Evolutionary conservation across 495 filamentous ascomycete species (phyloP).

Genomic region (Rusavskia elegans): DNA sequence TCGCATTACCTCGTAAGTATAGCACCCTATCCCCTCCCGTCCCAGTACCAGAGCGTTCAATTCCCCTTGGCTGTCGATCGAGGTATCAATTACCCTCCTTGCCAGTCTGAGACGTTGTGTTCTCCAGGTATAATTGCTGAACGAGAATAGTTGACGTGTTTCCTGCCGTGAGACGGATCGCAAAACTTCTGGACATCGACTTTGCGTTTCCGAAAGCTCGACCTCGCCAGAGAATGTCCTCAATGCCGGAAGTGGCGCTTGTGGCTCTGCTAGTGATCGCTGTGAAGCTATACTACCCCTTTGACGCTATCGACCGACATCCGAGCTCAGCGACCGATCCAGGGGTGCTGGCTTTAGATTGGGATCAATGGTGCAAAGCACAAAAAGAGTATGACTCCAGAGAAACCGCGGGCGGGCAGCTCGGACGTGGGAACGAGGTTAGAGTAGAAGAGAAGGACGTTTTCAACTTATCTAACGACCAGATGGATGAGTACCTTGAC

Average conservation of each 20-base stretch:
- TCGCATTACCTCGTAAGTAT: conserved; percentile 60
- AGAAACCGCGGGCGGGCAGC: conserved; percentile 11
- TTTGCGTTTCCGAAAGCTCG: conserved; percentile 36
- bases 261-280: conserved; percentile 58
- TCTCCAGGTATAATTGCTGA: not conserved
- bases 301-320: conserved; percentile 43
- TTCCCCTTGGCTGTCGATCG: too few relatives aligned
- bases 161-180: conserved; percentile 40
- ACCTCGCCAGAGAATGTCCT: conserved; percentile 19
- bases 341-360: conserved; percentile 46
- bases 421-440: conserved; percentile 27
- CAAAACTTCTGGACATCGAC: conserved; percentile 34
- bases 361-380: conserved; percentile 49
- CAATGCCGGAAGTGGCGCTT: conserved; percentile 58
- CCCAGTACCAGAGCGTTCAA: too few relatives aligned
- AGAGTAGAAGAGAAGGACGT: conserved; percentile 50
- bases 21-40: not conserved
- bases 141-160: conserved; percentile 52
- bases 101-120: too few relatives aligned
- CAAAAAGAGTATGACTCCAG: conserved; percentile 27
- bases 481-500: conserved; percentile 73
- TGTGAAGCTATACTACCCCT: conserved; percentile 62
- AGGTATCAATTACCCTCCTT: too few relatives aligned
- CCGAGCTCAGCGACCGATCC: conserved; percentile 43
- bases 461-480: conserved; percentile 45